phyloP scores from a whole-genome alignment of 495 filamentous ascomycete species.

The Lasiosphaeris hirsuta region DNA sequence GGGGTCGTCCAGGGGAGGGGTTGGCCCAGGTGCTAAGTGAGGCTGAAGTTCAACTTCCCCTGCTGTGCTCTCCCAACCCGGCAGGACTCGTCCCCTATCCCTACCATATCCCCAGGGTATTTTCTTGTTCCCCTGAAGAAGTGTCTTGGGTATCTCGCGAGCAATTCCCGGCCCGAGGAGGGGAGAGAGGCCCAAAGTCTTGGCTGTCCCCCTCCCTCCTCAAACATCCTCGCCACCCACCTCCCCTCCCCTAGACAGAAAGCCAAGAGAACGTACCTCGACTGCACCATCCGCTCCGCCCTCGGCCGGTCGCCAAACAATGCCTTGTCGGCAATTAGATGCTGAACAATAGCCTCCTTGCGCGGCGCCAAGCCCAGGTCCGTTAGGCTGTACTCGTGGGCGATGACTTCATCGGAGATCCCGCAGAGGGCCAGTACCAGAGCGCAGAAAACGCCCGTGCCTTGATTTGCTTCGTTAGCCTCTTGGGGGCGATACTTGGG shows the following conservation, averaged over 20 bases:
- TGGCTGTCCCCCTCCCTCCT: too few species aligned
- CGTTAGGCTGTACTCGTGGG: constrained; percentile 61
- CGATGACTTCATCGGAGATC: constrained; percentile 52
- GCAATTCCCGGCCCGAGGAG: too few species aligned
- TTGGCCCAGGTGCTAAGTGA: too few species aligned
- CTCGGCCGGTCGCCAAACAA: constrained; percentile 41
- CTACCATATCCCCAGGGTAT: too few species aligned
- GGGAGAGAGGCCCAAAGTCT: too few species aligned
- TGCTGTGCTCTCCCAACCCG: too few species aligned
- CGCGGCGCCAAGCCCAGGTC: constrained; percentile 48
- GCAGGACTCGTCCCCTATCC: too few species aligned
- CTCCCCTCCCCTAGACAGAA: not conserved
- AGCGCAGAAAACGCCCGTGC: constrained; percentile 62
- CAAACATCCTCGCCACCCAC: not conserved
- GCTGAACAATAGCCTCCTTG: constrained; percentile 41
- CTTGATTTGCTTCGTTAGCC: not conserved
- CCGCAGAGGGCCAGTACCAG: constrained; percentile 57
- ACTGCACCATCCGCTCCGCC: constrained; percentile 50
- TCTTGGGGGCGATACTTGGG: constrained; percentile 30
- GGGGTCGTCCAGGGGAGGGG: too few species aligned
- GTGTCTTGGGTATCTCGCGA: too few species aligned
- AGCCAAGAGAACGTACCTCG: constrained; percentile 37
- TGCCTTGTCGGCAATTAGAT: constrained; percentile 40
- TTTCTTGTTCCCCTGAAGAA: too few species aligned
- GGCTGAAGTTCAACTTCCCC: too few species aligned